phyloP scores from a whole-genome alignment of 768 basidiomycete species.

The Tylopilus felleus region DNA sequence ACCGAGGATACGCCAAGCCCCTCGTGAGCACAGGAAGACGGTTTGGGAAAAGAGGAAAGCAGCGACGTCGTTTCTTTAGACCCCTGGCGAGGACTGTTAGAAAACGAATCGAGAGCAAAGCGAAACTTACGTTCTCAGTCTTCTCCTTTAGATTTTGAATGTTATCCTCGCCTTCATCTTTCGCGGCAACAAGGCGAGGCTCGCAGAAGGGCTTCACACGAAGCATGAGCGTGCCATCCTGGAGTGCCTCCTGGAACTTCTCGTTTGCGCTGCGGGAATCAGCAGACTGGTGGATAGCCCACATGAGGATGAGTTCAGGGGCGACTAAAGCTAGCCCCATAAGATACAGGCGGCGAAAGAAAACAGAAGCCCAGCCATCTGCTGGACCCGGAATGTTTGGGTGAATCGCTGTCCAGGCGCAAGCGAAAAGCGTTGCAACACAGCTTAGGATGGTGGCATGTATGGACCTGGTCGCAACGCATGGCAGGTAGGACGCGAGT shows the following conservation, averaged over 20 bases:
- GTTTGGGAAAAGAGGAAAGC: not conserved
- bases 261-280: not conserved
- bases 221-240: no score
- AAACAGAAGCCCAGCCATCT: not conserved
- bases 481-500: no score
- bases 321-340: not conserved
- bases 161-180: not conserved
- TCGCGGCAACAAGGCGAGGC: not conserved
- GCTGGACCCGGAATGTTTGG: not conserved
- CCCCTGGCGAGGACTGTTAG: not conserved
- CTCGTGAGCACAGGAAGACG: not conserved
- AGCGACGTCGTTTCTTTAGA: not conserved
- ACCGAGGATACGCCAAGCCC: not conserved
- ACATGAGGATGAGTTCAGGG: not conserved
- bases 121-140: not conserved
- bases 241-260: no score
- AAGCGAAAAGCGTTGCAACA: not conserved
- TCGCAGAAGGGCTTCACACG: not conserved
- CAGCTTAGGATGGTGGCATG: not conserved
- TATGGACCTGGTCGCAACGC: no score
- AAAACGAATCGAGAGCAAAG: not conserved
- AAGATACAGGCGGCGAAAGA: not conserved
- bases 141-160: not conserved
- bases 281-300: not conserved
- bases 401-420: not conserved